These are phyloP conservation scores for Fusarium sp. DNA, from an alignment of 2,329 filamentous ascomycete species.

Conservation along the genomic window DNA sequence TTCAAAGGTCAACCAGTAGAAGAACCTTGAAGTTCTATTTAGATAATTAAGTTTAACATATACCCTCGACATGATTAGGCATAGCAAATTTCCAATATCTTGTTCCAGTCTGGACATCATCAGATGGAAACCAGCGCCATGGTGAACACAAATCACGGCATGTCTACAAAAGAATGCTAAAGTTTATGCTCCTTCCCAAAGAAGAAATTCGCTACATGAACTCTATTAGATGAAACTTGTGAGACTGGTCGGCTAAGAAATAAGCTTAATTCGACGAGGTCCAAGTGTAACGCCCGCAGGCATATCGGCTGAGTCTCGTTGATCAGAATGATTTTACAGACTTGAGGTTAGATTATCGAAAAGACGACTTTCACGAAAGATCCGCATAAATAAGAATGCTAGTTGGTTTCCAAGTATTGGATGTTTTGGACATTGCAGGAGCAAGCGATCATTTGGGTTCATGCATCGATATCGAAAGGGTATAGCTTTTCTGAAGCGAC, in stretches of 20 bases:
- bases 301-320: not conserved
- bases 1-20: constrained; percentile 5
- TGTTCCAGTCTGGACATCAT: fast-evolving
- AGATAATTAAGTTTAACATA: not conserved
- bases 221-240: not conserved
- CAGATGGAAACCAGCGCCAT: fast-evolving
- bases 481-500: not conserved
- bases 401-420: fast-evolving
- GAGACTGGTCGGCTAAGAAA: not conserved
- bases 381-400: fast-evolving
- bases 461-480: not conserved
- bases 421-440: not conserved
- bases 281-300: not conserved
- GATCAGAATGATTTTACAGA: too few species aligned
- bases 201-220: not conserved
- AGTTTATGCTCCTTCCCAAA: not conserved
- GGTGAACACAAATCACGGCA: not conserved
- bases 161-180: fast-evolving
- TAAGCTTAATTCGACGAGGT: not conserved
- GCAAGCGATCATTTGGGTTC: not conserved
- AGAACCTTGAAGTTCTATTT: fast-evolving
- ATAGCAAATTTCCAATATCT: not conserved
- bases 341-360: fast-evolving
- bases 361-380: fast-evolving
- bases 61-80: not conserved